Base-by-base conservation (phyloP, 1,284 basidiomycete genomes). In the Naganishia cerealis region DNA sequence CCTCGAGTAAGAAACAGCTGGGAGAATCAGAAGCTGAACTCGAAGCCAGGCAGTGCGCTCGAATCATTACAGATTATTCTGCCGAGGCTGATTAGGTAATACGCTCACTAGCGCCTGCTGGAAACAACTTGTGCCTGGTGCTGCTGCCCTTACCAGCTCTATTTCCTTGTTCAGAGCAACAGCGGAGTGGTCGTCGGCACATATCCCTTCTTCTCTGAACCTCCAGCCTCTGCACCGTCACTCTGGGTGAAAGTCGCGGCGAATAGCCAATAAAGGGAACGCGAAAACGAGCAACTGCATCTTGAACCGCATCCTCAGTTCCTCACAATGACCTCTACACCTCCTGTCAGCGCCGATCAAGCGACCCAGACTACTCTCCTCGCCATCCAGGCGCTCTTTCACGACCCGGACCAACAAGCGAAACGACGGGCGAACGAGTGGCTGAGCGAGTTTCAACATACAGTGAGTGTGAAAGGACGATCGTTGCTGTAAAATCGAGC, bases 391-490 rank as follows among this genome's bases (percentile, higher is more conserved):
- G 78, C 81, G 39, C 79, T 86, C 24, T 86, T 85, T 71, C 78
- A 81, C 63, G 78, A 85, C 72, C 91, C 94, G 38, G 90, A 96
- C 84, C 89, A 91, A 73, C 81, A 81, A 16, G 87, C 91, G 13
- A 87, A 97, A 74, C 89, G 91, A 73, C 86, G 85, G 72, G 93
- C 92, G 73, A 94, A 93, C 82, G 83, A 87, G 73, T 95, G 91
- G 91, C 87, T 96, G 71, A 90, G 93, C 83, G 91, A 93, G 81
- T 96, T 95, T 79, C 93, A 96, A 83, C 93, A 95, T 84, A 92
- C 91, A 83, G 92, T 94, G 87, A 87, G 87, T 91, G 10, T 2
- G 16, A 5, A n/a, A 50, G 24, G 2, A 24, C n/a, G 46, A 50
- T 50, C 46, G 57, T 9, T 5, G 18, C 15, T 42, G 21, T 33